Base-by-base conservation (phyloP, 192 early-diverging fungal species). In the Coemansia javaensis region DNA sequence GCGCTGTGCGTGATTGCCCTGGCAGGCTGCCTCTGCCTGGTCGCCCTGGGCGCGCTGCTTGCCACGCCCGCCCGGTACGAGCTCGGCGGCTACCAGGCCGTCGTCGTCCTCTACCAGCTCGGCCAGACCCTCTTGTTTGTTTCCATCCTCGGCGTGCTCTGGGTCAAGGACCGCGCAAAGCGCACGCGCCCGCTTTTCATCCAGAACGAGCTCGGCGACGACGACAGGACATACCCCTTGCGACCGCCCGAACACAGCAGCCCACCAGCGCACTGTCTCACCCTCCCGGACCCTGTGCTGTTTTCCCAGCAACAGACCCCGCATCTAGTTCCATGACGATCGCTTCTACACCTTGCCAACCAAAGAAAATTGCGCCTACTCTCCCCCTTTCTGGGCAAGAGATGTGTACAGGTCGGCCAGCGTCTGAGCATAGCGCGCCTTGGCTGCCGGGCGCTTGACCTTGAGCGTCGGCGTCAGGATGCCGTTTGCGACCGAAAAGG, bases 401-500 rank as follows among this genome's bases (percentile, higher is more conserved):
- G n/a, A n/a, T n/a, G n/a, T n/a, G 34, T 43, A 53, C 5, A 44
- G 51, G 5, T 28, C n/a, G 24, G 41, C 42, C 13, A 53, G 44
- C 7, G 45, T 40, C 10, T 50, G 35, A 25, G 62, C 38, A 63
- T 82, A 84, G 11, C 39, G 27, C 24, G 71, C 49, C 47, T 61
- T 64, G 32, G 75, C 75, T 21, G 39, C 48, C 2, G 64, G 53
- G 6, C 81, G 76, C 61, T 85, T 84, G 32, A 82, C 57, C 65
- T 87, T 87, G 42, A 82, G 76, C 6, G 88, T 89, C 1, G 90
- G 90, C 0, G 92, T 93, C 57, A 94, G 67, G 9, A 88, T 72
- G 9, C 80, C 81, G 44, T 93, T 90, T 50, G 91, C 90, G 24
- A 90, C 63, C 0, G 85, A 65, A 62, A 91, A 93, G 21, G 82